Evolutionary conservation across 805 yeast genomes (phyloP).

Genomic region (Pichia membranifaciens): DNA sequence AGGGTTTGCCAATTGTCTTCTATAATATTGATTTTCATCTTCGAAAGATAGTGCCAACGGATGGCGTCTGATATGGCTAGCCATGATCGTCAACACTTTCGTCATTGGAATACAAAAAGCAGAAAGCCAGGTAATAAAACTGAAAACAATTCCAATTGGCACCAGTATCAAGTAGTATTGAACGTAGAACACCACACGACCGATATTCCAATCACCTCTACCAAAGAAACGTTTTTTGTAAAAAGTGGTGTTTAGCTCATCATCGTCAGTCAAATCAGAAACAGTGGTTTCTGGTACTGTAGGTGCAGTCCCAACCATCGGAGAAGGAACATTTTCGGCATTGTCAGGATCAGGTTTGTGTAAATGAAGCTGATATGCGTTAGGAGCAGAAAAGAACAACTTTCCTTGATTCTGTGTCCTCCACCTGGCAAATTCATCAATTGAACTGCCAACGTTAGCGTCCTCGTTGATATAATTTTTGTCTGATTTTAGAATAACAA

Average conservation of each 20-base stretch:
- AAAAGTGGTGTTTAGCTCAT: conserved; percentile 17
- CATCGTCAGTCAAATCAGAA: conserved; percentile 23
- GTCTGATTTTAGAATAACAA: conserved; percentile 72
- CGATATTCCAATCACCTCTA: conserved; percentile 85
- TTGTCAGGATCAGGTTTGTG: conserved; percentile 6
- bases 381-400: conserved; percentile 61
- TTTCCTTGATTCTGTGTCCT: conserved; percentile 71
- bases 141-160: conserved; percentile 56
- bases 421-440: conserved; percentile 86
- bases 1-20: conserved; percentile 20
- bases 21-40: conserved; percentile 44
- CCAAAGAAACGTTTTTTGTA: conserved; percentile 62
- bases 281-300: neutral
- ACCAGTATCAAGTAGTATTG: conserved; percentile 63
- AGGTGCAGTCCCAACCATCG: neutral
- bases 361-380: neutral
- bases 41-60: conserved; percentile 84
- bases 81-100: conserved; percentile 60
- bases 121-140: conserved; percentile 66
- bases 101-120: conserved; percentile 95
- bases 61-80: conserved; percentile 78
- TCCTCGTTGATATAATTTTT: conserved; percentile 82
- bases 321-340: neutral
- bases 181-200: conserved; percentile 69
- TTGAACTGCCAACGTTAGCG: conserved; percentile 77